Evolutionary conservation across 2,329 filamentous ascomycete species (phyloP), one percentile per base, ranked within the genome.

Genomic region (Apiospora sp.): DNA sequence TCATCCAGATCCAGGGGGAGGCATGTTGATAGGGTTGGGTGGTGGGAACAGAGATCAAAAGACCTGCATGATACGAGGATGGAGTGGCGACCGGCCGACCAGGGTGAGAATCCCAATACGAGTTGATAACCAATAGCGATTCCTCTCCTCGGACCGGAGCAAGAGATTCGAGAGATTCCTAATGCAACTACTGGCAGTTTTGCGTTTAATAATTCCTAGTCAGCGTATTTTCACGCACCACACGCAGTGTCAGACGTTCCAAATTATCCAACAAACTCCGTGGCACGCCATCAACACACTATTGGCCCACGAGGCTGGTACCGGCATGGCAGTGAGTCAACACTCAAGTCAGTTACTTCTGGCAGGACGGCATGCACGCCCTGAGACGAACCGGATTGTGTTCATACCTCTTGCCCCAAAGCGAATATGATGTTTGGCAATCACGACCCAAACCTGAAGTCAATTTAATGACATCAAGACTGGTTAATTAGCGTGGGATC

Each of bases 401-500:
- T 22, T 37, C 54, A 8, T 61, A 30, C 54, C 54, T 34, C 30
- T 58, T 19, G 54, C 34, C 54, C 19, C 6, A 22, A 34, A 34
- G 37, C 16, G 30, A 30, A 61, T 61, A 61, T 61, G 10, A 16
- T 61, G 54, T 61, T n/a, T 27, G n/a, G 24, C 34, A 8, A 64
- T 41, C 58, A 64, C 58, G 34, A 41, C 34, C 58, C 22, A 2
- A n/a, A 37, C 13, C 30, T n/a, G 22, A 64, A 64, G 58, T 64
- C 58, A 41, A 64, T 64, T 64, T 64, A 34, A 64, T 64, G 58
- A 64, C 34, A 64, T 64, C 58, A 64, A 64, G 58, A 64, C 58
- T 12, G 58, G 41, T 64, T 64, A n/a, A 64, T 64, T 64, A 64
- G 58, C 24, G 58, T 41, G 22, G 13, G n/a, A 64, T 41, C 49